Evolutionary conservation across 345 rosid species (phyloP), one percentile per base, ranked within the genome.

Genomic region (Raphanus sativus): DNA sequence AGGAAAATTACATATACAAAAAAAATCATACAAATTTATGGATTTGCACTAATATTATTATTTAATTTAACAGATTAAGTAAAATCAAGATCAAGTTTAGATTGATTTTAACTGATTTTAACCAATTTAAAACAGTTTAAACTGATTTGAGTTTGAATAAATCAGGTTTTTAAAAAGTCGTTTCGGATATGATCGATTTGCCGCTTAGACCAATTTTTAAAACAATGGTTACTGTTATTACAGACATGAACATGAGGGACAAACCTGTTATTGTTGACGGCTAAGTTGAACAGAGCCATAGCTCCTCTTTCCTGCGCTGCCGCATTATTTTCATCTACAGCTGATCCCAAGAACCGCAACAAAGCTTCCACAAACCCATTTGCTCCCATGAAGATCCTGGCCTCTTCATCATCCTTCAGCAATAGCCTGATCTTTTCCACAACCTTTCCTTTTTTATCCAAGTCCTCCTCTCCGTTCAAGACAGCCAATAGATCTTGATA

Each of bases 221-320:
- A 36, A 36, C 11, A 36, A 8, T 36, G 42, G 11, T 36, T 36
- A 8, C 7, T 40, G 55, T 13, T 50, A n/a, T 50, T 50, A 50
- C 55, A 5, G 55, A 50, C 55, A 56, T 50, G 5, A 63, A 68
- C 56, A 59, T 0, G 56, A 80, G 67, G 26, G 42, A 75, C 88
- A 13, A 75, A 95, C 99, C 98, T 93, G 90, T 91, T 90, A 79
- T 93, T 96, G 84, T 91, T 90, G 82, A 96, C 98, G 3, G 94
- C 94, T 71, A 96, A 89, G 84, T 96, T 96, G 79, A 96, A 96
- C 12, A 96, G 85, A 77, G 99, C 94, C 99, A 96, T 87, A 36
- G 98, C 94, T 69, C 97, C 99, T 61, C 80, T 77, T 66, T 86
- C 94, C 81, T 88, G 90, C 65, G 94, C 91, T 69, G 28, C 28